phyloP scores from a whole-genome alignment of 2,329 filamentous ascomycete species.

The Hypoxylon sp. region DNA sequence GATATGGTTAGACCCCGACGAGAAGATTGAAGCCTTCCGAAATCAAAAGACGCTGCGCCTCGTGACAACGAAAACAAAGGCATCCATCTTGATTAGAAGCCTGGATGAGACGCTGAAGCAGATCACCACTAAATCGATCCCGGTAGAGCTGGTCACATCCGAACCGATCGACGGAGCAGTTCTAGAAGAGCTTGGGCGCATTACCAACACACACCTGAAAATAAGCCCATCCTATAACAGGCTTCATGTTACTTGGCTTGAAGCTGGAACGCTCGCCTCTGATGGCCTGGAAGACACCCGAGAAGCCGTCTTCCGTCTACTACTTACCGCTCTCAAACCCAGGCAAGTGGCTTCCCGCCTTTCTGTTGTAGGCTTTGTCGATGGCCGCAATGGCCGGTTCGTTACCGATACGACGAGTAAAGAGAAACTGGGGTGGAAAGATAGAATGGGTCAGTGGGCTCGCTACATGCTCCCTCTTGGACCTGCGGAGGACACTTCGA shows the following conservation, averaged over 20 bases:
- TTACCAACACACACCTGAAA: constrained; percentile 52
- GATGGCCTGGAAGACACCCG: constrained; percentile 53
- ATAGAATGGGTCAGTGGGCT: constrained; percentile 52
- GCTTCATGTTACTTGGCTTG: constrained; percentile 59
- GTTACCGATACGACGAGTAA: constrained; percentile 47
- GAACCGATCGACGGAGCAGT: constrained; percentile 43
- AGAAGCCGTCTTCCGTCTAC: constrained; percentile 61
- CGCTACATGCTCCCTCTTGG: constrained; percentile 47
- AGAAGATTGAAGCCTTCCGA: constrained; percentile 54
- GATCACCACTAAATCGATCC: constrained; percentile 44
- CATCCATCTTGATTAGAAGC: constrained; percentile 52
- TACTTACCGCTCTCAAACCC: constrained; percentile 53
- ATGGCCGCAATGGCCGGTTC: constrained; percentile 45
- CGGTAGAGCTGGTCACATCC: constrained; percentile 43
- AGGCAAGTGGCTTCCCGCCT: constrained; percentile 42
- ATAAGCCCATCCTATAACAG: constrained; percentile 34
- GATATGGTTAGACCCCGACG: constrained; percentile 50
- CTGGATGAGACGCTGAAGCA: constrained; percentile 50
- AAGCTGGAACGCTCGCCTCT: constrained; percentile 33
- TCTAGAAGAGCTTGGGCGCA: constrained; percentile 53
- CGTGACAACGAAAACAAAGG: constrained; percentile 52
- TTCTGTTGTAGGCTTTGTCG: constrained; percentile 20
- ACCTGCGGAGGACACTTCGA: constrained; percentile 1
- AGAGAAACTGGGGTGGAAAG: constrained; percentile 54
- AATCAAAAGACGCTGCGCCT: constrained; percentile 51